These are phyloP conservation scores for Penicillium goetzii DNA, from an alignment of 495 filamentous ascomycete genomes.

Conservation along the genomic window DNA sequence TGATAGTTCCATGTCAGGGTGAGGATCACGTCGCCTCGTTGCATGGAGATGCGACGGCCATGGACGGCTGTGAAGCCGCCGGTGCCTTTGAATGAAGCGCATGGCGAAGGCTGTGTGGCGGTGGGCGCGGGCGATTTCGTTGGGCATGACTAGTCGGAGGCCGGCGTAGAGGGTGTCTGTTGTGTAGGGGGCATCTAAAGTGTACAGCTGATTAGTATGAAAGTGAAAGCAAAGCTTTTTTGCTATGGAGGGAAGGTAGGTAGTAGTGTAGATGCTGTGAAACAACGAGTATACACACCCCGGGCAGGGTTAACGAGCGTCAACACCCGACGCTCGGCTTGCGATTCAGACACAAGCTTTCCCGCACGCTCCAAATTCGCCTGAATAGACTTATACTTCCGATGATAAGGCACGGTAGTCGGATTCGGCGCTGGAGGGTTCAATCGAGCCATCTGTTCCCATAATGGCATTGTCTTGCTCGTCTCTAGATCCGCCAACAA, in stretches of 20 bases:
- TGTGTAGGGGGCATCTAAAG: constrained; percentile 49
- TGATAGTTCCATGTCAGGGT: constrained; percentile 57
- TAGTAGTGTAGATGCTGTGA: background rate
- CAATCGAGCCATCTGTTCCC: constrained; percentile 49
- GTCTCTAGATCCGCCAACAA: constrained; percentile 29
- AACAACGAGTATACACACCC: constrained; percentile 29
- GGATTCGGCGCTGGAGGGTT: constrained; percentile 52
- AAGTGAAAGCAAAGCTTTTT: background rate
- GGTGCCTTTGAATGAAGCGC: constrained; percentile 54
- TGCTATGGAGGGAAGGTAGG: constrained; percentile 4
- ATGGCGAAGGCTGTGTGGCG: constrained; percentile 55
- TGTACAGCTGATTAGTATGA: constrained; percentile 9
- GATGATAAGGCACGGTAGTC: constrained; percentile 39
- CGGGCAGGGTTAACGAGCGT: constrained; percentile 53
- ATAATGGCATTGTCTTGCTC: constrained; percentile 40
- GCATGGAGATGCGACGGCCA: constrained; percentile 50
- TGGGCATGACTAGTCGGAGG: constrained; percentile 54
- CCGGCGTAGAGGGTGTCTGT: constrained; percentile 57
- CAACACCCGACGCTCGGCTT: constrained; percentile 51
- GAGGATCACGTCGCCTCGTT: constrained; percentile 53
- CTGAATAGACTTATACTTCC: constrained; percentile 46
- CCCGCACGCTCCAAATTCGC: constrained; percentile 47
- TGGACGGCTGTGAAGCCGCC: constrained; percentile 56
- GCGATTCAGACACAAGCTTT: constrained; percentile 43
- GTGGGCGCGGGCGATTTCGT: constrained; percentile 53